Percentiles rank a stretch among this genome's conserved stretches.
Conservation (phyloP, 768 basidiomycete species). For the Lepiota venenata region DNA sequence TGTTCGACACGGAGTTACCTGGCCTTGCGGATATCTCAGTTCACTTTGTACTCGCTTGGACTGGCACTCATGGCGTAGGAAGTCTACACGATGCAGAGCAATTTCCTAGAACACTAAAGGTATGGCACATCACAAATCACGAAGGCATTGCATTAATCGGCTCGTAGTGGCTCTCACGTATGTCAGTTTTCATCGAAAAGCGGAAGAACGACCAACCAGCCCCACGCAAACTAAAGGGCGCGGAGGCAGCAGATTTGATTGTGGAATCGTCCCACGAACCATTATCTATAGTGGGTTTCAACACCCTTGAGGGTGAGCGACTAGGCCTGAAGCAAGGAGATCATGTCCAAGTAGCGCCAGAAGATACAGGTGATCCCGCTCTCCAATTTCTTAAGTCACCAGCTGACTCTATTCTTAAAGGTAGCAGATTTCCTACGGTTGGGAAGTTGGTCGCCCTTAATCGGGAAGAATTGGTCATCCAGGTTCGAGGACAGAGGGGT, state of each 20-base stretch:
- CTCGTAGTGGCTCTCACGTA: constrained; percentile 44
- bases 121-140: constrained; percentile 15
- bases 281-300: constrained; percentile 40
- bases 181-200: constrained; percentile 31
- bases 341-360: constrained; percentile 38
- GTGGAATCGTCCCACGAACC: constrained; percentile 32
- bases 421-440: constrained; percentile 36
- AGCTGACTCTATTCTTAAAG: constrained; percentile 19
- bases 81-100: constrained; percentile 32
- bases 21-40: constrained; percentile 50
- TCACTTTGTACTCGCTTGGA: constrained; percentile 48
- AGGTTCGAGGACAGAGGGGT: constrained; percentile 38
- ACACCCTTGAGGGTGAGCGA: constrained; percentile 37
- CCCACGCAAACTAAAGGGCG: constrained; percentile 30
- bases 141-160: not conserved
- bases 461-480: constrained; percentile 45
- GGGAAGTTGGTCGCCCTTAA: constrained; percentile 51
- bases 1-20: constrained; percentile 51
- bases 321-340: constrained; percentile 37
- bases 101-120: constrained; percentile 40
- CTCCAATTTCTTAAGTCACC: not conserved
- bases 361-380: constrained; percentile 40
- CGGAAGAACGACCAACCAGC: constrained; percentile 23
- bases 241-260: constrained; percentile 41
- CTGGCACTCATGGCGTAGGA: constrained; percentile 25